phyloP scores from a whole-genome alignment of 495 filamentous ascomycete genomes.

The Aspergillus bertholletiae region DNA sequence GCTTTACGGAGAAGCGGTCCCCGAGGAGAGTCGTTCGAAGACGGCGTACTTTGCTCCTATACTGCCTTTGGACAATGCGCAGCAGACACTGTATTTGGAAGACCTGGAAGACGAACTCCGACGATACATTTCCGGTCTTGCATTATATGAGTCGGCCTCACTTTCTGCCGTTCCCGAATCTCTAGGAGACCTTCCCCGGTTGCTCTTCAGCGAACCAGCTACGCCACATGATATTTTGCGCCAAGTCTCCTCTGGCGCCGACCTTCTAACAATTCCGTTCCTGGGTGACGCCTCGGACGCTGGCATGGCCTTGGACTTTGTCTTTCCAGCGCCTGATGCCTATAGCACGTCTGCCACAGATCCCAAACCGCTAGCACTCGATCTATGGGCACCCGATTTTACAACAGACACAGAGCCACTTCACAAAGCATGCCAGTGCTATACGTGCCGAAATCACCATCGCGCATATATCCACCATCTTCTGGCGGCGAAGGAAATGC shows the following conservation, averaged over 20 bases:
- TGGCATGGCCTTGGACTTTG: conserved; percentile 79
- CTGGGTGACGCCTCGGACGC: conserved; percentile 71
- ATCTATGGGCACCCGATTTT: conserved; percentile 66
- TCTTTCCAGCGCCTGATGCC: conserved; percentile 55
- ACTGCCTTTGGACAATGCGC: conserved; percentile 66
- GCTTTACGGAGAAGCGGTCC: conserved; percentile 42
- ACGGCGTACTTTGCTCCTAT: conserved; percentile 74
- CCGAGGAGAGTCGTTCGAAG: conserved; percentile 30
- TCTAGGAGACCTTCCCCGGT: conserved; percentile 59
- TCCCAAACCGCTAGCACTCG: conserved; percentile 59
- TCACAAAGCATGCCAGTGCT: conserved; percentile 64
- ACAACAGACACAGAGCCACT: conserved; percentile 58
- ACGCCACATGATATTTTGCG: conserved; percentile 73
- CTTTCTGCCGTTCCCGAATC: conserved; percentile 58
- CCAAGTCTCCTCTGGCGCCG: conserved; percentile 70
- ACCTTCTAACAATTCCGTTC: conserved; percentile 76
- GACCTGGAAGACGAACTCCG: conserved; percentile 54
- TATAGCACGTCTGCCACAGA: not conserved
- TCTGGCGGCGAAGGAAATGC: conserved; percentile 87
- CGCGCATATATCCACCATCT: conserved; percentile 85
- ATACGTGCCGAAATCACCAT: conserved; percentile 81
- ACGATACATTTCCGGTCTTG: conserved; percentile 66
- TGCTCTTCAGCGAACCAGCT: conserved; percentile 63
- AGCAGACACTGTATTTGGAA: conserved; percentile 74
- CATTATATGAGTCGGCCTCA: conserved; percentile 73